Conservation (phyloP, 768 basidiomycete species). For the Kwoniella mangroviensis region DNA sequence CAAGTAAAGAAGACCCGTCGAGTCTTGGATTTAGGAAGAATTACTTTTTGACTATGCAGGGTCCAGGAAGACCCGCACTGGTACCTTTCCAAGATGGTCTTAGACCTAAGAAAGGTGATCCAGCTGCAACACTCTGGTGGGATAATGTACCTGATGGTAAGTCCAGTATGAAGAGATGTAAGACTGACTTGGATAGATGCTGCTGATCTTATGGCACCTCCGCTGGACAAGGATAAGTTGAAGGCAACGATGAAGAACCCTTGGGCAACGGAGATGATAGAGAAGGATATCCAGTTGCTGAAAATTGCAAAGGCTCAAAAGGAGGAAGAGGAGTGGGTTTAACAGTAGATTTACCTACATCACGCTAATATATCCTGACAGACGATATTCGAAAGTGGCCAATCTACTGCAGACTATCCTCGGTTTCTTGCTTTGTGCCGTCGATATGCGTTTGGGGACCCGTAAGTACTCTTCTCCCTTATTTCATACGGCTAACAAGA, state of each 20-base stretch:
- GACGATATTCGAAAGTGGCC: constrained; percentile 54
- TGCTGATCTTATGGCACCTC: constrained; percentile 48
- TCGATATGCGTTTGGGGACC: constrained; percentile 50
- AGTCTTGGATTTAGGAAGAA: constrained; percentile 46
- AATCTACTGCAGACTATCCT: constrained; percentile 54
- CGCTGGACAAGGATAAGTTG: constrained; percentile 48
- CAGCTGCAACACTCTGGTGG: constrained; percentile 57
- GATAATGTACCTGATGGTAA: constrained; percentile 55
- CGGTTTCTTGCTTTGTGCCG: constrained; percentile 50
- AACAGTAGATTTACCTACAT: too few relatives aligned
- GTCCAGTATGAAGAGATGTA: background rate
- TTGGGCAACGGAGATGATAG: constrained; percentile 39
- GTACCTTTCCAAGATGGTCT: constrained; percentile 57
- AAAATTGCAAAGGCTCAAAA: constrained; percentile 43
- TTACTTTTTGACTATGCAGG: constrained; percentile 58
- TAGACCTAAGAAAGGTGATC: constrained; percentile 46
- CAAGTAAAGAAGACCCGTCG: constrained; percentile 42
- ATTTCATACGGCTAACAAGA: background rate
- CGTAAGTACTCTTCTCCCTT: constrained; percentile 29
- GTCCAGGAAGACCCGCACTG: constrained; percentile 55
- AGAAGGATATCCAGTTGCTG: constrained; percentile 53
- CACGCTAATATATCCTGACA: constrained; percentile 10
- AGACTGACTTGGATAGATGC: constrained; percentile 29
- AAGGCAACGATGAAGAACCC: constrained; percentile 47
- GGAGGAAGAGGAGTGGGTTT: constrained; percentile 47